Conservation (phyloP, 352 stramenopile genomes). For the Phytophthora pisi region DNA sequence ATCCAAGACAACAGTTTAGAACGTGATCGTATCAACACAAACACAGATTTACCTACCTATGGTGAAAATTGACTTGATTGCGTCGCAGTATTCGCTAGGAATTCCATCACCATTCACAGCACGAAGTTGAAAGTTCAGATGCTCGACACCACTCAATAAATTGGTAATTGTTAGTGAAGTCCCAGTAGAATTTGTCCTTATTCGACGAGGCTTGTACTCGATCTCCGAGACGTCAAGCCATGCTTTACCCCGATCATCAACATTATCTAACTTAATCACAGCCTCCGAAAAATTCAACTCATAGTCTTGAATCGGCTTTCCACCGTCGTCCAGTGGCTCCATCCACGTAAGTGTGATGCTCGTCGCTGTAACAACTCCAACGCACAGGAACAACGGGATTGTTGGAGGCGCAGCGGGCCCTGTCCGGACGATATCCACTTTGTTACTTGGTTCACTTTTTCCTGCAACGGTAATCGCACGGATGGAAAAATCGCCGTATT, state of each 20-base stretch:
- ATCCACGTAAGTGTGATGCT: conserved; percentile 74
- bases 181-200: conserved; percentile 52
- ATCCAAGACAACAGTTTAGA: conserved; percentile 9
- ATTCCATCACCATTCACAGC: conserved; percentile 67
- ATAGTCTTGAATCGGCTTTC: conserved; percentile 65
- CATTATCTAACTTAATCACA: conserved; percentile 41
- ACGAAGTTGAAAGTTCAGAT: conserved; percentile 69
- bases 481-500: conserved; percentile 57
- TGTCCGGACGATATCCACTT: conserved; percentile 40
- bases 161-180: conserved; percentile 46
- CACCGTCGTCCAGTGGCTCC: conserved; percentile 62
- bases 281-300: conserved; percentile 70
- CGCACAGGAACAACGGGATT: conserved; percentile 50
- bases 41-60: conserved; percentile 44
- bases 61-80: conserved; percentile 64
- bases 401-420: conserved; percentile 42
- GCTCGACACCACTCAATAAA: conserved; percentile 67
- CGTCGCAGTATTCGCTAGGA: conserved; percentile 50
- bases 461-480: conserved; percentile 61
- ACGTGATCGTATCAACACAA: background rate
- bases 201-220: conserved; percentile 54
- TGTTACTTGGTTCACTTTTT: conserved; percentile 57
- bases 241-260: conserved; percentile 45
- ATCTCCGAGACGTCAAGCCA: conserved; percentile 66
- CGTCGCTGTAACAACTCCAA: conserved; percentile 58